Base-by-base conservation (phyloP, 2,329 filamentous ascomycete species). In the Fusarium multiceps region DNA sequence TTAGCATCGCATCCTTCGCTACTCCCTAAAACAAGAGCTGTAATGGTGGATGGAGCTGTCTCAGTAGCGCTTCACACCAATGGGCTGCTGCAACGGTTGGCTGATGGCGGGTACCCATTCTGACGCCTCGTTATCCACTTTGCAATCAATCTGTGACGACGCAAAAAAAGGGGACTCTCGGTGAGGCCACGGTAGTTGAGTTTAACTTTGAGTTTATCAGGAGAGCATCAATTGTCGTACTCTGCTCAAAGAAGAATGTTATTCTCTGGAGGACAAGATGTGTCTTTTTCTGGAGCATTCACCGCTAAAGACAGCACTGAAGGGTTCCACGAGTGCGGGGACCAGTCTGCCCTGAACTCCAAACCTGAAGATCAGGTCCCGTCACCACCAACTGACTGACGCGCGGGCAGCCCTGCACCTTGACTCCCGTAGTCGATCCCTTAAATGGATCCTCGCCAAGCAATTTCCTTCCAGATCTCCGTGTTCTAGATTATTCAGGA, bases 101-200 rank as follows among this genome's bases (percentile, higher is more conserved):
- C 49, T 59, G 37, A 42, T 32, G 51, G 45, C 32, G 30, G 51
- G 50, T 60, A 57, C 51, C 51, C 51, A 62, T 40, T 59, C 40
- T 66, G 42, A 66, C 61, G 63, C 63, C 61, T 66, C 63, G 16
- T 49, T 54, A 66, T 49, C 63, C 63, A 66, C 63, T 14, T 42
- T 42, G 7, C 20, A 66, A 66, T 66, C 42, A 66, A 66, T 3
- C 48, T 60, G 55, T 37, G 61, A 55, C 63, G 30, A 37, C 41
- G 28, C 25, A 18, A n/a, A 43, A 51, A 64, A 59, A 42, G 46
- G 60, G 48, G 58, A 45, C 28, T 14, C 16, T n/a, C 7, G 9
- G 34, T 16, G 4, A 63, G 50, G 50, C 30, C 45, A 64, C 45
- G n/a, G 48, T 63, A 63, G 41, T 62, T 25, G 27, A 16, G 46